Evolutionary conservation across 2,329 filamentous ascomycete genomes (phyloP).

Genomic region (Cyanodermella asteris): DNA sequence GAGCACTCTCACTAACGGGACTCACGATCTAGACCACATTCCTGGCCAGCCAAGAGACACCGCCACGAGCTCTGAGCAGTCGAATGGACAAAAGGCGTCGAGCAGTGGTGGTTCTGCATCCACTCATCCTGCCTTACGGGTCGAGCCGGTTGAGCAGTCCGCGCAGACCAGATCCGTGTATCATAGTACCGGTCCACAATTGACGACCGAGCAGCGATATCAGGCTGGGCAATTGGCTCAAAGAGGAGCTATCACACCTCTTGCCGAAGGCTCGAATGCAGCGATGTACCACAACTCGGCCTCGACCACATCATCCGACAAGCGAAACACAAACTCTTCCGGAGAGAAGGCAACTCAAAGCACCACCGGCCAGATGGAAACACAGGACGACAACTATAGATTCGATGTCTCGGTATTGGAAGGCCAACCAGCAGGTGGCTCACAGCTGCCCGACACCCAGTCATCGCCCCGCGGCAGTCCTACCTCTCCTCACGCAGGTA

Average conservation of each 20-base stretch:
- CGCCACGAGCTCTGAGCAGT: no score
- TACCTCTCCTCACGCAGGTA: constrained; percentile 14
- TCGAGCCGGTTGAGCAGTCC: constrained; percentile 22
- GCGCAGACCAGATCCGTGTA: constrained; percentile 25
- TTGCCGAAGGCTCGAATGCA: constrained; percentile 34
- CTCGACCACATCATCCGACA: constrained; percentile 65
- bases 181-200: constrained; percentile 22
- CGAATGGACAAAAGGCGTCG: constrained; percentile 13
- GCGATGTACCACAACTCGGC: constrained; percentile 60
- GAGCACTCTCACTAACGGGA: constrained; percentile 9
- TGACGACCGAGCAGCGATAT: constrained; percentile 18
- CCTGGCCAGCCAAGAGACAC: constrained; percentile 4
- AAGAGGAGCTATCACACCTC: constrained; percentile 31
- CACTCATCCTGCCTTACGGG: no score
- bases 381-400: no score
- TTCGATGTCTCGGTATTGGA: constrained; percentile 30
- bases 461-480: constrained; percentile 21
- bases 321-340: constrained; percentile 57
- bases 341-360: constrained; percentile 21
- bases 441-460: constrained; percentile 44
- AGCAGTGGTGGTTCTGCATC: constrained; percentile 24
- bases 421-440: constrained; percentile 30
- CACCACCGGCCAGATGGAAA: neutral
- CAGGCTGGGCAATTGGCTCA: constrained; percentile 26
- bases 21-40: constrained; percentile 6